Base-by-base conservation (phyloP, 331 rosid genomes). In the Rosa hybrid region DNA sequence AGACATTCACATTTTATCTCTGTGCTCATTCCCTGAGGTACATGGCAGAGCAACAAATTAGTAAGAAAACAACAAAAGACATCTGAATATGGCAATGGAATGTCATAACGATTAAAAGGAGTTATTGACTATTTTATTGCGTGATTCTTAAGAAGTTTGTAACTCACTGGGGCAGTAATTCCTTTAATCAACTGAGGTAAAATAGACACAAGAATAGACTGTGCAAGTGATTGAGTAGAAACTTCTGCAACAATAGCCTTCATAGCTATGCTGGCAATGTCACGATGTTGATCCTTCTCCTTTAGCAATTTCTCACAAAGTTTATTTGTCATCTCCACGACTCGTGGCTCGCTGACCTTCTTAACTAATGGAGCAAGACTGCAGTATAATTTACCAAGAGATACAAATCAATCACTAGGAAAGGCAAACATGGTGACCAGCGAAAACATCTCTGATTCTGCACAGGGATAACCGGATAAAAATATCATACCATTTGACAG, bases 1-100 rank as follows among this genome's bases (percentile, higher is more conserved):
- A 96, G 94, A 75, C 97, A 88, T 90, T 96, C 99, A 75, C 99
- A 96, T 86, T 93, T 93, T 79, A 96, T 96, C 87, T 93, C 99
- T 0, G 97, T 84, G 87, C 88, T 86, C 84, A 88, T 86, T 78
- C 90, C 97, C 99, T 96, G 89, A 44, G 78, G 41, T 57, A 59
- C 65, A 79, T 48, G 67, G 64, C 51, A 41, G 44, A 27, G 70
- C 21, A 83, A 79, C 59, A 30, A 53, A 42, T 83, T 54, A 67
- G 81, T 39, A 49, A 71, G 20, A 74, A 83, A 81, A 42, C 64
- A 63, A 18, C 38, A 12, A 14, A 7, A 42, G 48, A 18, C 80
- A 64, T 5, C 16, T 6, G 72, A 48, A 27, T 46, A 39, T 44
- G 38, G 10, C 48, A 63, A 76, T 6, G 27, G 49, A 23, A 27